These are phyloP conservation scores for Trichoderma sp. DNA, from an alignment of 2,329 filamentous ascomycete genomes.

Conservation along the genomic window DNA sequence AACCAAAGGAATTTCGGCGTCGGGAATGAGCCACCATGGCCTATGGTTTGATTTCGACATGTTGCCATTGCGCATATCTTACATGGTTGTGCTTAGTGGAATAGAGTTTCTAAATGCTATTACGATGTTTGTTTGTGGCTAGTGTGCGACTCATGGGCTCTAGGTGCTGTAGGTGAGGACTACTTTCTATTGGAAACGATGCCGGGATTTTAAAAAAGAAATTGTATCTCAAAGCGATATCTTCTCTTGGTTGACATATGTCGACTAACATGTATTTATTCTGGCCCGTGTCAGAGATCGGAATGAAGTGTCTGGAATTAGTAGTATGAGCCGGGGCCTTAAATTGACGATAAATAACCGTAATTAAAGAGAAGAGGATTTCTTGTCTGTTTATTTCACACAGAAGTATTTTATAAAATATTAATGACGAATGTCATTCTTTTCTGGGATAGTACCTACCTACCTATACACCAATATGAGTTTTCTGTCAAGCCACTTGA, in stretches of 20 bases:
- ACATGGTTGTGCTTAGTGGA: not conserved
- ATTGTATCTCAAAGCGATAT: not conserved
- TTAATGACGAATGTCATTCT: not conserved
- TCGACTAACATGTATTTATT: not conserved
- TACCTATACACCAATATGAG: not conserved
- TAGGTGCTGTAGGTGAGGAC: not conserved
- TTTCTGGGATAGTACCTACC: not conserved
- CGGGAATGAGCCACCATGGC: slow-evolving; percentile 21
- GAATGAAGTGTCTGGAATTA: not conserved
- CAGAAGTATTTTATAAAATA: not conserved
- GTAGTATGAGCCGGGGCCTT: not conserved
- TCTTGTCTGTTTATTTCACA: not conserved
- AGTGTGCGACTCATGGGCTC: not conserved
- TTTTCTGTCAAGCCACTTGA: not conserved
- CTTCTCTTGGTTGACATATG: not conserved
- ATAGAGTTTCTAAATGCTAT: slow-evolving; percentile 13
- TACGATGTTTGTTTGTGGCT: not conserved
- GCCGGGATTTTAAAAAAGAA: not conserved
- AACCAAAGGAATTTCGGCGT: slow-evolving; percentile 21
- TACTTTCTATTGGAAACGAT: not conserved
- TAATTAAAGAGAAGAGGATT: not conserved
- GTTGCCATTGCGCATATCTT: slow-evolving; percentile 13
- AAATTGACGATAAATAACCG: not conserved
- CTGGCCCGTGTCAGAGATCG: too few relatives aligned
- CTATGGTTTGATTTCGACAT: slow-evolving; percentile 20